Evolutionary conservation across 139 green algal species (phyloP), one percentile per base, ranked within the genome.

Genomic region (Deuterostichococcus epilithicus): DNA sequence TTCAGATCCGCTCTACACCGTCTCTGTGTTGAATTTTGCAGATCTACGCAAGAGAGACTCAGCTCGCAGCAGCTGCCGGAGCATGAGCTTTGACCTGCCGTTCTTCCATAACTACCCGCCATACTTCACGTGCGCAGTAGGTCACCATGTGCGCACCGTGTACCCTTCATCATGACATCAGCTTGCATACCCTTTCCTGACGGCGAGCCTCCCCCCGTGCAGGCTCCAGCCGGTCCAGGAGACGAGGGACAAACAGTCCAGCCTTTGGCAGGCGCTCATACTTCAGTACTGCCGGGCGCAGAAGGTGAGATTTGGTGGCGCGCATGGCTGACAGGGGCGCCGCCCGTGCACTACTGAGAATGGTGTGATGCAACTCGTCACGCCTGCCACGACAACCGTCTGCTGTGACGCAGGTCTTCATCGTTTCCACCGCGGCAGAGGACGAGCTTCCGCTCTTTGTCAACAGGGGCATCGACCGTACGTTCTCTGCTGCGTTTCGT

Each of bases 171-270:
- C 38, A 28, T 65, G 13, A 35, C 20, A 20, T 68, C 72, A 42
- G 37, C 13, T 22, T 70, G 32, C 35, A 70, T 52, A 37, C 32
- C 15, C 32, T 60, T 22, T 34, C 36, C 1, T 44, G 0, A 28
- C 34, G 36, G 15, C 26, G 18, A 32, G 59, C 58, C 32, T 74
- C 35, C 32, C 3, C 23, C 33, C 47, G 30, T 83, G 76, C 89
- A 96, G 90, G 30, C 75, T 93, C 6, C 92, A 96, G 79, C 91
- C 92, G 0, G 84, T 96, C 20, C 87, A 92, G 76, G 92, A 96
- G 79, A 94, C 91, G 18, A 72, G 87, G 67, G 80, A 92, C 32
- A 95, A 91, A 78, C 92, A 96, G 82, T 80, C 80, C 35, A 76
- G 74, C 10, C 76, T 94, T 34, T 96, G 92, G 92, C 78, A 82